Conservation (phyloP, 495 filamentous ascomycete species). For the Penicillium taxi region DNA sequence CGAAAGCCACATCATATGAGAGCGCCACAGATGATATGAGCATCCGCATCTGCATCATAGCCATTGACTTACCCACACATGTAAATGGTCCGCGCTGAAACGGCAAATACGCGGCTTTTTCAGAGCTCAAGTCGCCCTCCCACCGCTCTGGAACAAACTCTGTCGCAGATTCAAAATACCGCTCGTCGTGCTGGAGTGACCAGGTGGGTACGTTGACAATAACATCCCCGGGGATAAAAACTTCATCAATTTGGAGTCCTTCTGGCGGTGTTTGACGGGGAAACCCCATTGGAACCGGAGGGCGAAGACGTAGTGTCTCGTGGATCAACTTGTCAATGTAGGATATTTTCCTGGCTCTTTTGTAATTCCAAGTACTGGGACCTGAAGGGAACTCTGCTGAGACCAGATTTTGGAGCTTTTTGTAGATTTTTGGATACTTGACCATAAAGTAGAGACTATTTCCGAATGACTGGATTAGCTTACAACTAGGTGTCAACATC, state of each 20-base stretch:
- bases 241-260: conserved; percentile 1
- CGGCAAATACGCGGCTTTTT: not conserved
- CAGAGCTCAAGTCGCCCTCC: conserved; percentile 5
- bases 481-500: no score
- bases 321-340: conserved; percentile 1
- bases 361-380: not conserved
- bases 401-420: no score
- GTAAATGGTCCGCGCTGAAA: conserved; percentile 26
- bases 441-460: no score
- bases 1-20: conserved; percentile 1
- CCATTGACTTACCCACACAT: conserved; percentile 48
- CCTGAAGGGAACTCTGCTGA: no score
- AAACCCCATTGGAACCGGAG: not conserved
- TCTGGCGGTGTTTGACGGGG: conserved; percentile 1
- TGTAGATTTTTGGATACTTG: no score
- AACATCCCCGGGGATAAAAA: conserved; percentile 1
- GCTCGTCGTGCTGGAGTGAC: conserved; percentile 9
- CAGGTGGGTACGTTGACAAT: not conserved
- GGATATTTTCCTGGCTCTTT: not conserved
- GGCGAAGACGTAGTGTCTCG: conserved; percentile 34
- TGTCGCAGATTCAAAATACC: conserved; percentile 22
- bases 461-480: no score
- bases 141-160: conserved; percentile 41
- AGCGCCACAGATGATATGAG: not conserved
- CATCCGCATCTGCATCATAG: conserved; percentile 36